Evolutionary conservation across 805 yeast genomes (phyloP).

Genomic region (Candida anglica): DNA sequence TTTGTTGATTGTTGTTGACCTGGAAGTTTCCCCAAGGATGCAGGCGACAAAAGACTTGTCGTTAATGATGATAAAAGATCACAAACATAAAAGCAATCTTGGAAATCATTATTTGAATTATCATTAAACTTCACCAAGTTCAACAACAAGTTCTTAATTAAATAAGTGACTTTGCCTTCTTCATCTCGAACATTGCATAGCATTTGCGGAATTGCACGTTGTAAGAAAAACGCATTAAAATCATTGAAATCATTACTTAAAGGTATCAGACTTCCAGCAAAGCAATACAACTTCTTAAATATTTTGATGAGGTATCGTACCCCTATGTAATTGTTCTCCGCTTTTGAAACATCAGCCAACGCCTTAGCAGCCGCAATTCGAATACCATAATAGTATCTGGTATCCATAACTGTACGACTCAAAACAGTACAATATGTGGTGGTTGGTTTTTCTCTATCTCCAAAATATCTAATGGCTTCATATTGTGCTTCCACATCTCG

Average conservation of each 20-base stretch:
- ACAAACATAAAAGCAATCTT: constrained; percentile 66
- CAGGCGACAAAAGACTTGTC: background rate
- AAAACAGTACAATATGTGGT: constrained; percentile 70
- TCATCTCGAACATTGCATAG: constrained; percentile 59
- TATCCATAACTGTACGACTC: constrained; percentile 77
- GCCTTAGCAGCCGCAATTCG: constrained; percentile 84
- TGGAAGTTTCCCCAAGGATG: no score
- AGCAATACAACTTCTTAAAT: constrained; percentile 69
- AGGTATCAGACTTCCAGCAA: constrained; percentile 59
- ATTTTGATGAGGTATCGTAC: constrained; percentile 67
- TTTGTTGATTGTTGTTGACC: no score
- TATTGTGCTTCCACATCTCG: constrained; percentile 94
- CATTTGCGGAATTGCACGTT: constrained; percentile 62
- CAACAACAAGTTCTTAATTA: constrained; percentile 58
- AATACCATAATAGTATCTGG: constrained; percentile 83
- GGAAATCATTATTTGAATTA: constrained; percentile 71
- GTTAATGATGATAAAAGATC: constrained; percentile 55
- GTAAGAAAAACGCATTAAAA: constrained; percentile 64
- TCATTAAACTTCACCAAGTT: constrained; percentile 80
- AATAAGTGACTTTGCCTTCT: constrained; percentile 55
- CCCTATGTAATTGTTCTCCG: constrained; percentile 65
- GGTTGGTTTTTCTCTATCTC: constrained; percentile 54
- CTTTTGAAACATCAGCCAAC: constrained; percentile 62
- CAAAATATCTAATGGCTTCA: constrained; percentile 75
- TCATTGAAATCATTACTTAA: constrained; percentile 76